These are phyloP conservation scores for Tanozyma kutaoensis DNA, from an alignment of 805 yeast species.

Conservation along the genomic window DNA sequence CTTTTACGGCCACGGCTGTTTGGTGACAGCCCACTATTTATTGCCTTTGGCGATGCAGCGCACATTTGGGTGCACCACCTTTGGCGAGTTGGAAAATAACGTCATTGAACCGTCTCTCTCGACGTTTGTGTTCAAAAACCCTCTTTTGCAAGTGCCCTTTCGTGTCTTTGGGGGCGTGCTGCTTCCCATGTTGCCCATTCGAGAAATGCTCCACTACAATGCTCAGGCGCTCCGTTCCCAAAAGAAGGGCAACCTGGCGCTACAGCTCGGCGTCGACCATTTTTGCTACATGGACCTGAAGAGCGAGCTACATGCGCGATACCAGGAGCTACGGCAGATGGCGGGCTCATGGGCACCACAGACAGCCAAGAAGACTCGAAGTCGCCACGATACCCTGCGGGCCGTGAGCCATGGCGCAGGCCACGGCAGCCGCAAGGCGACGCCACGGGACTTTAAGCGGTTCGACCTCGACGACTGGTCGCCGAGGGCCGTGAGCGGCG, in stretches of 20 bases:
- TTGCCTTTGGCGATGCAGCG: conserved; percentile 1
- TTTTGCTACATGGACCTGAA: conserved; percentile 5
- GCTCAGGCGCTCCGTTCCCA: neutral
- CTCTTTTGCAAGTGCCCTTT: conserved; percentile 1
- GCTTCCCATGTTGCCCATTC: conserved; percentile 1
- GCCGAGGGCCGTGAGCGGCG: too few species aligned
- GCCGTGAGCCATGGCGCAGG: too few species aligned
- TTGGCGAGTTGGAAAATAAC: conserved; percentile 1
- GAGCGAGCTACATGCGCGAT: conserved; percentile 2
- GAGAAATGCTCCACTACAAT: conserved; percentile 3
- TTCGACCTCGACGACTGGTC: too few species aligned
- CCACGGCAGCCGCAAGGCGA: too few species aligned
- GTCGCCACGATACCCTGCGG: too few species aligned
- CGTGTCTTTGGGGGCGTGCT: neutral
- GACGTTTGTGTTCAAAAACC: conserved; percentile 2
- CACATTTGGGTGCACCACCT: neutral
- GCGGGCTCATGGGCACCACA: too few species aligned
- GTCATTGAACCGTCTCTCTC: conserved; percentile 2
- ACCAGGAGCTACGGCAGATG: conserved; percentile 1
- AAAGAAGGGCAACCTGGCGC: conserved; percentile 1
- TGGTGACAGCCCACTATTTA: conserved; percentile 2
- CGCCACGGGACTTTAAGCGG: too few species aligned
- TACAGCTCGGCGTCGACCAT: conserved; percentile 2
- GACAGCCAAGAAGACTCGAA: too few species aligned
- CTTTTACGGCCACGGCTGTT: conserved; percentile 6